Percentiles rank a stretch among this genome's conserved stretches.
Conservation (phyloP, 495 filamentous ascomycete species). For the Lasiosphaeriaceae sp. region DNA sequence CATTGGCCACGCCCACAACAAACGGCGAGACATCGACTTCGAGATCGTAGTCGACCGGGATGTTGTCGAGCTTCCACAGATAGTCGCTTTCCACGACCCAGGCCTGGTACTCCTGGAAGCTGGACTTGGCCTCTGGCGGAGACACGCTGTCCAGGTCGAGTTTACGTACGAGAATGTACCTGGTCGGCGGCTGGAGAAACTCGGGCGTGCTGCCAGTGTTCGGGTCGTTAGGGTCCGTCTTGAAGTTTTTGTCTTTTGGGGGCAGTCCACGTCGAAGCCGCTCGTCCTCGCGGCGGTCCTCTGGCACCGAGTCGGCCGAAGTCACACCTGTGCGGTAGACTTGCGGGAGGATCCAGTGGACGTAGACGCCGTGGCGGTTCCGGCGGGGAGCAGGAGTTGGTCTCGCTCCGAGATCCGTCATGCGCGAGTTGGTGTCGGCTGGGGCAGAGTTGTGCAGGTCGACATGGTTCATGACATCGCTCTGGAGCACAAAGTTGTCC, state of each 20-base stretch:
- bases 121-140: slow-evolving; percentile 3
- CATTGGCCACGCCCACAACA: slow-evolving; percentile 13
- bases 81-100: slow-evolving; percentile 53
- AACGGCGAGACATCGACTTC: slow-evolving; percentile 49
- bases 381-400: not conserved
- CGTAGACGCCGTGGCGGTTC: slow-evolving; percentile 45
- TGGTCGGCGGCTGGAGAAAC: slow-evolving; percentile 31
- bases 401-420: slow-evolving; percentile 37
- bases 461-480: slow-evolving; percentile 39
- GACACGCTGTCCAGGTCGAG: slow-evolving; percentile 16
- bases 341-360: slow-evolving; percentile 51
- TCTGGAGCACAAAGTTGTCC: slow-evolving; percentile 29
- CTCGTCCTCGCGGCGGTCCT: slow-evolving; percentile 2
- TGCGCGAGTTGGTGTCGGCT: slow-evolving; percentile 34
- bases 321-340: slow-evolving; percentile 37
- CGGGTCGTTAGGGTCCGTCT: not conserved
- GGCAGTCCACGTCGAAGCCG: too few relatives aligned
- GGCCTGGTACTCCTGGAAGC: slow-evolving; percentile 22
- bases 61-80: slow-evolving; percentile 28
- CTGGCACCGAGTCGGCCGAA: not conserved
- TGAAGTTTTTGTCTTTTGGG: not conserved
- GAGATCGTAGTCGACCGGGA: slow-evolving; percentile 34
- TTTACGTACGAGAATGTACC: slow-evolving; percentile 44
- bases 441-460: slow-evolving; percentile 43
- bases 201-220: slow-evolving; percentile 16